Evolutionary conservation across 2,329 filamentous ascomycete genomes (phyloP).

Genomic region (Teratosphaeria gauchensis): DNA sequence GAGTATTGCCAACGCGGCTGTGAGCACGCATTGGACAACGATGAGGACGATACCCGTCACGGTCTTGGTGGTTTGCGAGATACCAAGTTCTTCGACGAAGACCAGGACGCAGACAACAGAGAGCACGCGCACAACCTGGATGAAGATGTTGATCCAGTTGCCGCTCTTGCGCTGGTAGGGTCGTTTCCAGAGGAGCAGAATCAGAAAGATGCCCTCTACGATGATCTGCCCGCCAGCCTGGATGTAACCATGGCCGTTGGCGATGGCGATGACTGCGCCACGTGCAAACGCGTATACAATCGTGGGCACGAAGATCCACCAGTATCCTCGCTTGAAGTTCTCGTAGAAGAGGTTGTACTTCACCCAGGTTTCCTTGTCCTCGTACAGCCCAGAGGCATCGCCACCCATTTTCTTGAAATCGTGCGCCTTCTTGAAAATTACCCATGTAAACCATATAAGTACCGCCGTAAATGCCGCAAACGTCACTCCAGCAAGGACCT

Average conservation of each 20-base stretch:
- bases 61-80: constrained; percentile 86
- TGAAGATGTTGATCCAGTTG: constrained; percentile 88
- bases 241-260: constrained; percentile 71
- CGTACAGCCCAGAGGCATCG: constrained; percentile 63
- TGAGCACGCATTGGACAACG: constrained; percentile 77
- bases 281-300: constrained; percentile 89
- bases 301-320: constrained; percentile 89
- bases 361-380: constrained; percentile 82
- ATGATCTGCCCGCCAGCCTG: constrained; percentile 73
- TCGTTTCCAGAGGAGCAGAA: constrained; percentile 69
- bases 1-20: constrained; percentile 71
- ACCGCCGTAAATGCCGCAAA: constrained; percentile 70
- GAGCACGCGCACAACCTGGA: constrained; percentile 78
- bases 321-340: constrained; percentile 84
- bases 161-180: constrained; percentile 80
- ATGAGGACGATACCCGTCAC: constrained; percentile 89
- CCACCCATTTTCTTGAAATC: constrained; percentile 68
- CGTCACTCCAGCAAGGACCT: constrained; percentile 71
- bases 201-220: constrained; percentile 71
- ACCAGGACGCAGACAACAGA: constrained; percentile 83
- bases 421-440: constrained; percentile 68
- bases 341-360: constrained; percentile 98
- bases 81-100: constrained; percentile 86
- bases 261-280: constrained; percentile 74
- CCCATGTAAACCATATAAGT: constrained; percentile 73